Base-by-base conservation (phyloP, 805 yeast species). In the Monosporozyma aerobia region DNA sequence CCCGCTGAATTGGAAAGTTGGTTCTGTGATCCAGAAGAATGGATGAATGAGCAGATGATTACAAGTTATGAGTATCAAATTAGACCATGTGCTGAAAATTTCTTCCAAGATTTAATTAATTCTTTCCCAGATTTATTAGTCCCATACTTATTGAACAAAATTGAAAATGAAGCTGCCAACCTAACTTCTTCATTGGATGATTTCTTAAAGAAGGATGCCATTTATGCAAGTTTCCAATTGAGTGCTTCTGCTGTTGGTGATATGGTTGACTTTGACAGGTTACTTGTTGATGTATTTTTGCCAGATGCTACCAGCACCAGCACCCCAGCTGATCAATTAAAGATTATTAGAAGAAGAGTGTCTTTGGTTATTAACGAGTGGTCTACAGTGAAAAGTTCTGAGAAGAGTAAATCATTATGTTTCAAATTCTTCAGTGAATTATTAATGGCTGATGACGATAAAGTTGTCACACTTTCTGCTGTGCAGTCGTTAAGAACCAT, bases 1-100 rank as follows among this genome's bases (percentile, higher is more conserved):
- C 89, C 92, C 0, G 67, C 77, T 1, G 97, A 90, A 63, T 67
- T 92, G 48, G 95, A 87, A 59, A 72, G 80, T 40, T 94, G 98
- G 98, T 65, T 74, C 11, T 67, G 77, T 16, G 96, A 90, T 54
- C 97, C 98, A 0, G 98, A 90, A 65, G 97, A 89, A 65, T 94
- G 95, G 88, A 82, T 87, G 22, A 82, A 83, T 57, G 96, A 89
- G 62, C 95, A 90, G 58, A 71, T 83, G 53, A 77, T 82, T 49
- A 73, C 81, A 5, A 83, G 85, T 63, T 89, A 87, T 82, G 97
- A 90, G 63, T 88, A 73, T 64, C 90, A 87, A 63, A 76, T 90
- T 11, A 74, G 95, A 53, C 89, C 92, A 3, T 88, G 97, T 69
- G 89, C 96, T 0, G 96, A 88, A 59, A 83, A 83, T 63, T 82